phyloP scores from a whole-genome alignment of 2,329 filamentous ascomycete species.

The Fusarium nelsonii region DNA sequence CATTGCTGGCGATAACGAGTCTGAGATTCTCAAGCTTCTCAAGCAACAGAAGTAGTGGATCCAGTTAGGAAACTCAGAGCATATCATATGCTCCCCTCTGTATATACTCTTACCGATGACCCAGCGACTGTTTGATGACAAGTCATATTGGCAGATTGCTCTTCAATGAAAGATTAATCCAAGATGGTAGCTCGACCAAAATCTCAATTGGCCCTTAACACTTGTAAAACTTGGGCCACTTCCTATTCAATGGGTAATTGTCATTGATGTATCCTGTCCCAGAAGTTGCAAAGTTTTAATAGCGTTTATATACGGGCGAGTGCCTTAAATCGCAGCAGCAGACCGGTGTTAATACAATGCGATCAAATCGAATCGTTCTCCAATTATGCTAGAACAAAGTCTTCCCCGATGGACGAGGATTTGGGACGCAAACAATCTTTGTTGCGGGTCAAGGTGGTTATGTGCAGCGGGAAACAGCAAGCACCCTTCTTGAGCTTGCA shows the following conservation, averaged over 20 bases:
- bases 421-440: slow-evolving; percentile 12
- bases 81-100: slow-evolving; percentile 23
- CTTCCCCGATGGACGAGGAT: background rate
- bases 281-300: background rate
- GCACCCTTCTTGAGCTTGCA: slow-evolving; percentile 25
- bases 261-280: background rate
- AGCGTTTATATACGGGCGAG: background rate
- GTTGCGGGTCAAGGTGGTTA: slow-evolving; percentile 25
- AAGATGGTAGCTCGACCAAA: background rate
- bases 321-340: background rate
- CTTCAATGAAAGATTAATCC: slow-evolving; percentile 7
- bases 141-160: background rate
- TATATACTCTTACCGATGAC: slow-evolving; percentile 29
- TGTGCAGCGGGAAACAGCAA: slow-evolving; percentile 41
- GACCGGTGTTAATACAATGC: background rate
- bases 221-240: background rate
- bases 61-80: slow-evolving; percentile 29
- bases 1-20: slow-evolving; percentile 82
- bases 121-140: slow-evolving; percentile 16
- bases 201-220: no score
- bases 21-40: slow-evolving; percentile 87
- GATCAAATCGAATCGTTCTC: background rate
- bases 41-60: slow-evolving; percentile 62
- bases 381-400: background rate
- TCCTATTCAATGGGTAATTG: background rate